These are phyloP conservation scores for Malania oleifera DNA, from an alignment of 164 flowering plant genomes.

Conservation along the genomic window DNA sequence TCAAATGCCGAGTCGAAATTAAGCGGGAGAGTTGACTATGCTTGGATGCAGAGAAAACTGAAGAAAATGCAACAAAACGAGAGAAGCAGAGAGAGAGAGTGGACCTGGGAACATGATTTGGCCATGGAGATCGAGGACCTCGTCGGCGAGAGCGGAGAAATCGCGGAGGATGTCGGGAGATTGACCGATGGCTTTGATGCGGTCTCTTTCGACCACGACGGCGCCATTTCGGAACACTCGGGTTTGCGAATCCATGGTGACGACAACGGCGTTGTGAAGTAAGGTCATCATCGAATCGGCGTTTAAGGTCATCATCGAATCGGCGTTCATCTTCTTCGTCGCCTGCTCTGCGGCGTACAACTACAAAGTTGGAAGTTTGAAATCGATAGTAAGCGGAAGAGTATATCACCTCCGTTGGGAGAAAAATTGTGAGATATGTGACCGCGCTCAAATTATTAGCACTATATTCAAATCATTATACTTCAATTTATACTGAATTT, in stretches of 20 bases:
- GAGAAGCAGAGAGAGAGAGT: background rate
- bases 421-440: too few species aligned
- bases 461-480: too few species aligned
- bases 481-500: too few species aligned
- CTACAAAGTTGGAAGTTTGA: too few species aligned
- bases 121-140: slow-evolving; percentile 50
- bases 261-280: slow-evolving; percentile 56
- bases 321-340: too few species aligned
- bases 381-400: too few species aligned
- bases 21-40: background rate
- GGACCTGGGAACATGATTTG: slow-evolving; percentile 65
- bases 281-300: slow-evolving; percentile 1
- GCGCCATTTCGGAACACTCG: slow-evolving; percentile 63
- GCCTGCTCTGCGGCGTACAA: too few species aligned
- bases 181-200: slow-evolving; percentile 56
- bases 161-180: slow-evolving; percentile 44
- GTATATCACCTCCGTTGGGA: too few species aligned
- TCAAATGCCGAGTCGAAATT: background rate
- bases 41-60: background rate
- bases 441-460: too few species aligned
- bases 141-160: slow-evolving; percentile 30
- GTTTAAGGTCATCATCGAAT: too few species aligned
- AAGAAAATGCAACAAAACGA: background rate
- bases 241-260: slow-evolving; percentile 59
- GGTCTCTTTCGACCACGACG: slow-evolving; percentile 40